Evolutionary conservation across 495 filamentous ascomycete species (phyloP), one percentile per base, ranked within the genome.

Genomic region (Penicillium cosmopolitanum): DNA sequence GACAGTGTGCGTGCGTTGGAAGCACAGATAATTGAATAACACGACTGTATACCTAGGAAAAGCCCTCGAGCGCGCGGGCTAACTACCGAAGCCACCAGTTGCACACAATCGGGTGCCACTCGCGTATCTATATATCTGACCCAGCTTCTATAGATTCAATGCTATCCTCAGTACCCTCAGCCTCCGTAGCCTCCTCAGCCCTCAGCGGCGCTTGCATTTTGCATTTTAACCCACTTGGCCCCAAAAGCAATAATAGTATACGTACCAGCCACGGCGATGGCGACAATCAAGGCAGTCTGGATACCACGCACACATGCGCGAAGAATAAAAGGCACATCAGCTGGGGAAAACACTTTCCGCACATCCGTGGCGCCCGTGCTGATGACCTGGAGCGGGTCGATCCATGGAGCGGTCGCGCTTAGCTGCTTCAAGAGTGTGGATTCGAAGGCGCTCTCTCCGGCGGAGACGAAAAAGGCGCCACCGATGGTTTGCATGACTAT

Each of bases 351-450:
- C 0, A 79, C 73, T 7, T 69, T 56, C 4, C 77, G 76, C 4
- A 89, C 54, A 33, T 82, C 68, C 0, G 81, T 77, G 0, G 84
- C 85, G 7, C 86, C 85, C 2, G 79, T 80, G 6, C 51, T 61
- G 11, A 85, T 57, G 5, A 85, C 74, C 0, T 65, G 10, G 0
- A 16, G 23, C 0, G 82, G 77, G 61, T 78, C 62, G 34, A 86
- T 67, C 10, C 42, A 58, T 0, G 83, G 82, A 7, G 75, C 80
- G 4, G 57, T 66, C 7, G 42, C 47, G 3, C 71, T 59, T 7
- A 84, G 56, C 8, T 62, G 66, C 8, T 55, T 21, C 5, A 82
- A 12, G 5, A 85, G 61, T 8, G 55, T 52, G 53, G 81, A 82
- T 21, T 69, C 63, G 57, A 85, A 85, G 34, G 70, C 72, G 8